These are phyloP conservation scores for Ophiostoma sp. DNA, from an alignment of 2,329 filamentous ascomycete genomes.

Conservation along the genomic window DNA sequence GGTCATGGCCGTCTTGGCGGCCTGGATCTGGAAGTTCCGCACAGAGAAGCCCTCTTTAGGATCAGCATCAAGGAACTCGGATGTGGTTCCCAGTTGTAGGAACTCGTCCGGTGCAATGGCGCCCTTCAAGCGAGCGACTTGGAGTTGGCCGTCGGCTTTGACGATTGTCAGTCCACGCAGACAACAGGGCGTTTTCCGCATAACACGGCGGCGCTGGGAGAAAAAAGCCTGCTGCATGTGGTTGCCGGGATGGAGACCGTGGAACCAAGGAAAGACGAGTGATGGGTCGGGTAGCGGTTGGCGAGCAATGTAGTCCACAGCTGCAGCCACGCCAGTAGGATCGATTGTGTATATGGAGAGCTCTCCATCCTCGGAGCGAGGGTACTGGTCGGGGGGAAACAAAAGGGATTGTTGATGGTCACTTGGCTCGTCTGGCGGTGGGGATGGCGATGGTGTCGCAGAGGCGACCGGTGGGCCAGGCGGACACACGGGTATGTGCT, in stretches of 20 bases:
- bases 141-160: slow-evolving; percentile 82
- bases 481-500: slow-evolving; percentile 87
- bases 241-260: slow-evolving; percentile 87
- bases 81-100: slow-evolving; percentile 52
- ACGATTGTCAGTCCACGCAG: slow-evolving; percentile 81
- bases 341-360: slow-evolving; percentile 72
- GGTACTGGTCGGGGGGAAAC: slow-evolving; percentile 69
- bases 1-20: slow-evolving; percentile 79
- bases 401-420: slow-evolving; percentile 67
- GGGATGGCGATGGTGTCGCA: slow-evolving; percentile 21
- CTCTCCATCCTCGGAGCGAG: slow-evolving; percentile 45
- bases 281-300: slow-evolving; percentile 82
- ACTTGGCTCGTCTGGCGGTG: slow-evolving; percentile 43
- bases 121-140: slow-evolving; percentile 75
- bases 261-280: slow-evolving; percentile 94
- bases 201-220: slow-evolving; percentile 69
- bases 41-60: slow-evolving; percentile 91
- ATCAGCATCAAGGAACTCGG: slow-evolving; percentile 78
- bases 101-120: slow-evolving; percentile 82
- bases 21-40: slow-evolving; percentile 95
- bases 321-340: slow-evolving; percentile 66
- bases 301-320: slow-evolving; percentile 72
- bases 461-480: slow-evolving; percentile 61
- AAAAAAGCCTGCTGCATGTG: slow-evolving; percentile 90
- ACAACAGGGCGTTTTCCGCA: slow-evolving; percentile 71